A percentile compares a stretch with the other conserved stretches of the same genome.
Evolutionary conservation across 2,329 filamentous ascomycete species (phyloP).

Genomic region (Ambrosiella xylebori): DNA sequence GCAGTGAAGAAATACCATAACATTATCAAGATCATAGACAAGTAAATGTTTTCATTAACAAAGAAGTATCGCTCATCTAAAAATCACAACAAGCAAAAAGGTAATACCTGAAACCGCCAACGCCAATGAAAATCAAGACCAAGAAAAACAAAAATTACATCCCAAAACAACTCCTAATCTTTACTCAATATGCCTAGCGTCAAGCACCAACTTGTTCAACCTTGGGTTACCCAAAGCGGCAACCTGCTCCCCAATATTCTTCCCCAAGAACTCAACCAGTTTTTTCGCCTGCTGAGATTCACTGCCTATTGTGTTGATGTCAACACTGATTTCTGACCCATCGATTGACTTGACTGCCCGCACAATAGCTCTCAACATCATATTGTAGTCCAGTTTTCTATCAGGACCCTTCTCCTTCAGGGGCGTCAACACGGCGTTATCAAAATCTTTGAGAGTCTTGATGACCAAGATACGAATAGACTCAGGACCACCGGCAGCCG

Average conservation of each 20-base stretch:
- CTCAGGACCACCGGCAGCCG: constrained; percentile 53
- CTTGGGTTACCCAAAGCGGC: constrained; percentile 27
- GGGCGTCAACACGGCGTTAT: constrained; percentile 34
- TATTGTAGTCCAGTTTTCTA: constrained; percentile 33
- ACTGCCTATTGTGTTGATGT: background rate
- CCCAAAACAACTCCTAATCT: background rate
- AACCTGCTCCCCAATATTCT: constrained; percentile 34
- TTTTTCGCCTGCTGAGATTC: constrained; percentile 24
- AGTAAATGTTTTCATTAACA: background rate
- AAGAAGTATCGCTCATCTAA: background rate
- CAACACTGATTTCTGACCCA: constrained; percentile 17
- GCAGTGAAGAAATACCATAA: background rate
- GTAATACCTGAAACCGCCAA: background rate
- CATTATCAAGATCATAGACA: background rate
- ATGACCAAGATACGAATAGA: constrained; percentile 39
- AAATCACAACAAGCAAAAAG: background rate
- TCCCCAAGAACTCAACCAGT: constrained; percentile 37
- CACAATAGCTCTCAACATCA: constrained; percentile 38
- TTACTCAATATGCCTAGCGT: constrained; percentile 34
- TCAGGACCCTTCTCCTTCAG: constrained; percentile 32
- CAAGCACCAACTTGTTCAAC: constrained; percentile 34
- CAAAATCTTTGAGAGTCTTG: constrained; percentile 37
- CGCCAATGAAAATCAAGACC: background rate
- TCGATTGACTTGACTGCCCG: constrained; percentile 33
- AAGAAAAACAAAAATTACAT: background rate